Base-by-base conservation (phyloP, 495 filamentous ascomycete species). In the Barbatosphaeria neglecta region DNA sequence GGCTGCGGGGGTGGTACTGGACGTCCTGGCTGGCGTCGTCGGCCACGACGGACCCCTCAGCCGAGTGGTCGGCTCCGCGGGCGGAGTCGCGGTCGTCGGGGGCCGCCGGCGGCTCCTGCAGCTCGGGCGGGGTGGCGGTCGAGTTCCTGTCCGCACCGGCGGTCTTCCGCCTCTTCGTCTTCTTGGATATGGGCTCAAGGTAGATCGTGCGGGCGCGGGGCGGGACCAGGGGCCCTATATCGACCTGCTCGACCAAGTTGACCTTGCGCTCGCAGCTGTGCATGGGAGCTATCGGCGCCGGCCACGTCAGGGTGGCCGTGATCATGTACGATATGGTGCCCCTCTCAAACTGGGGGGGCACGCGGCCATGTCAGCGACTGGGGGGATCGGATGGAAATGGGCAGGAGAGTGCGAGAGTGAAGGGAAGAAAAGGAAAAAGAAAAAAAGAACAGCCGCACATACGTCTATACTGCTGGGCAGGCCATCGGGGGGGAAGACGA, bases 381-480 rank as follows among this genome's bases (percentile, higher is more conserved):
- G n/a, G n/a, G n/a, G n/a, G n/a, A n/a, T n/a, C n/a, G n/a, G n/a
- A n/a, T n/a, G n/a, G n/a, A n/a, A n/a, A n/a, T n/a, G n/a, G n/a
- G n/a, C n/a, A n/a, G n/a, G n/a, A n/a, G n/a, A n/a, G n/a, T n/a
- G n/a, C n/a, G n/a, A n/a, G n/a, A n/a, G n/a, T n/a, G n/a, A n/a
- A n/a, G n/a, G n/a, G n/a, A n/a, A n/a, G n/a, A n/a, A n/a, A n/a
- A n/a, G n/a, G n/a, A n/a, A n/a, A n/a, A n/a, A n/a, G n/a, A n/a
- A n/a, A n/a, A n/a, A n/a, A 20, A 42, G 41, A 23, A 27, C 39
- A 37, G 33, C 40, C 35, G 49, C 24, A 76, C 84, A 54, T 74
- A 95, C 90, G 66, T 92, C 89, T 55, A 98, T 87, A 63, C 90
- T 95, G 63, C 85, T 94, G 16, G 92, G 92, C 40, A 97, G 69